phyloP scores from a whole-genome alignment of 2,329 filamentous ascomycete species.

The Sporothrix sp. region DNA sequence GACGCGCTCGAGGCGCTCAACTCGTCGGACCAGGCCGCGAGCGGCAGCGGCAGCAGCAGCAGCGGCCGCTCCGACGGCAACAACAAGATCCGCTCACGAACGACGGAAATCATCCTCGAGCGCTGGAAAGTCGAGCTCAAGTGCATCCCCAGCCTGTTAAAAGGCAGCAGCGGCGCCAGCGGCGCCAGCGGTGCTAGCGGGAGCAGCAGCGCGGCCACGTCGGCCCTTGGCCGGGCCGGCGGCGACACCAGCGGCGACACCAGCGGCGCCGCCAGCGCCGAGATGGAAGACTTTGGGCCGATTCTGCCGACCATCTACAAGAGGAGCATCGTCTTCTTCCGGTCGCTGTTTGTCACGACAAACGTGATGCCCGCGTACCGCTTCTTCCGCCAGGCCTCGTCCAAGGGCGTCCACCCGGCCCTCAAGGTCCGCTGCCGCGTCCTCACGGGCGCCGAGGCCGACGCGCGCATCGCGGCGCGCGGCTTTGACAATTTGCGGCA shows the following conservation, averaged over 20 bases:
- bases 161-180: neutral
- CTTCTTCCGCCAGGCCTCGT: slow-evolving; percentile 62
- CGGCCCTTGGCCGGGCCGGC: neutral
- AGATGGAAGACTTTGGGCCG: slow-evolving; percentile 47
- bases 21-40: slow-evolving; percentile 45
- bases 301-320: slow-evolving; percentile 86
- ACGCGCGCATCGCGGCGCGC: slow-evolving; percentile 32
- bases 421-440: slow-evolving; percentile 77
- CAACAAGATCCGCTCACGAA: slow-evolving; percentile 15
- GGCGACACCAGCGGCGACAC: neutral
- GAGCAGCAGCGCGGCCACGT: neutral
- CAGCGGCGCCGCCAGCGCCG: slow-evolving; percentile 25
- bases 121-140: slow-evolving; percentile 83
- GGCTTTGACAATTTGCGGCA: slow-evolving; percentile 60
- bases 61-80: slow-evolving; percentile 22
- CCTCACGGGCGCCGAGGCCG: slow-evolving; percentile 44
- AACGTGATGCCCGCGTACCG: slow-evolving; percentile 81
- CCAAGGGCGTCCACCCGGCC: slow-evolving; percentile 57
- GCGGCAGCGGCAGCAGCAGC: slow-evolving; percentile 27
- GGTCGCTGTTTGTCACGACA: slow-evolving; percentile 74
- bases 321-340: slow-evolving; percentile 89
- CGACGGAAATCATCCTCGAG: slow-evolving; percentile 73
- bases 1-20: slow-evolving; percentile 80
- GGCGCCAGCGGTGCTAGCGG: neutral
- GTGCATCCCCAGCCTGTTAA: slow-evolving; percentile 32